Evolutionary conservation across 257 asterid species (phyloP).

Genomic region (Jaltomata sinuosa): DNA sequence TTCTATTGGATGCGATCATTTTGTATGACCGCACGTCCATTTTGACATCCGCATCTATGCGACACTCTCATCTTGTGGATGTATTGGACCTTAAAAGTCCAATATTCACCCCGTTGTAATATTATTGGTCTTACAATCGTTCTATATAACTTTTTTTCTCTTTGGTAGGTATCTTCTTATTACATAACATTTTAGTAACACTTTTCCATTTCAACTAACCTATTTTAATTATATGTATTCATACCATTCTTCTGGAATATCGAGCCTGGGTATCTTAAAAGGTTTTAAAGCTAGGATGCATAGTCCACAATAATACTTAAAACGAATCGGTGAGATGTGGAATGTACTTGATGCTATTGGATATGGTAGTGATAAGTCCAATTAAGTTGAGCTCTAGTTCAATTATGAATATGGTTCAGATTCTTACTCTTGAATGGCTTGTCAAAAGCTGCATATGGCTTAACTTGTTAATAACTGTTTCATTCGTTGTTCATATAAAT

Average conservation of each 20-base stretch:
- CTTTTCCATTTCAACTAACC: neutral
- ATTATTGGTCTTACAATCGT: neutral
- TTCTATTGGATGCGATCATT: neutral
- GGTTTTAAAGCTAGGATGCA: neutral
- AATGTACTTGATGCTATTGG: neutral
- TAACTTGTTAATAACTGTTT: neutral
- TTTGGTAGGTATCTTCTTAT: neutral
- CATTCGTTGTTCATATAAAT: neutral
- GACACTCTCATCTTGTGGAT: neutral
- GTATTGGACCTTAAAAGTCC: neutral
- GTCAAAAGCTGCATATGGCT: neutral
- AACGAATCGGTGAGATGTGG: neutral
- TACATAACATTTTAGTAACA: neutral
- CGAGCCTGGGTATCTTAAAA: neutral
- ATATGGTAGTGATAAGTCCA: neutral
- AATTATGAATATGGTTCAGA: neutral
- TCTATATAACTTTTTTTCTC: neutral
- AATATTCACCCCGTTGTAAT: neutral
- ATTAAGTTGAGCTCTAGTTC: neutral
- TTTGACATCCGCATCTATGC: neutral
- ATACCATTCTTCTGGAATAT: neutral
- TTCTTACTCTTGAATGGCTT: neutral
- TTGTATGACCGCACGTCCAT: neutral
- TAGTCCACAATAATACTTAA: neutral
- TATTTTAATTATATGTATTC: neutral